These are phyloP conservation scores for Phytophthora pseudosyringae DNA, from an alignment of 352 stramenopile species.

Conservation along the genomic window DNA sequence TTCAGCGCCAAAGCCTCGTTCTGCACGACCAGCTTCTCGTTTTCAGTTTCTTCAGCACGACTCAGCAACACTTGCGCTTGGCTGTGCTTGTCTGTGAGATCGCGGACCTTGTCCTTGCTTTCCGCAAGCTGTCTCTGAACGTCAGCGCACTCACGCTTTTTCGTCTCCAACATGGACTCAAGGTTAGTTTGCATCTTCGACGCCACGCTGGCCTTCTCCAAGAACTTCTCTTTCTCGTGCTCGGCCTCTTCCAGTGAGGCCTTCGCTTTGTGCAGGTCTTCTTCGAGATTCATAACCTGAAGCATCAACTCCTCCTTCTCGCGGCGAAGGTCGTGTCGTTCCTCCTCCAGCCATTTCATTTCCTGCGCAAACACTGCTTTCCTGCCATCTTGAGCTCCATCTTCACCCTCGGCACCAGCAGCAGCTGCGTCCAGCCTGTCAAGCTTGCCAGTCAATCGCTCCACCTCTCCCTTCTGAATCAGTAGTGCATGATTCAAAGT, in stretches of 20 bases:
- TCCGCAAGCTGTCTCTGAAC: constrained; percentile 50
- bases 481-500: constrained; percentile 61
- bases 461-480: constrained; percentile 62
- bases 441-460: constrained; percentile 51
- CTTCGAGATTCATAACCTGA: constrained; percentile 65
- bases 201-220: constrained; percentile 41
- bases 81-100: constrained; percentile 45
- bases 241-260: constrained; percentile 40
- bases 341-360: constrained; percentile 79
- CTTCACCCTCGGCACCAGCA: constrained; percentile 4
- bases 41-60: constrained; percentile 65
- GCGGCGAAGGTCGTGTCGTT: constrained; percentile 58
- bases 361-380: constrained; percentile 61
- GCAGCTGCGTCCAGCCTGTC: constrained; percentile 33
- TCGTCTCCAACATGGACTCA: constrained; percentile 55
- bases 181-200: constrained; percentile 50
- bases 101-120: constrained; percentile 56
- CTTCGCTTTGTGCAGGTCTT: constrained; percentile 57
- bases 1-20: constrained; percentile 65
- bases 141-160: constrained; percentile 56
- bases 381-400: constrained; percentile 20
- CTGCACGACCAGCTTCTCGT: constrained; percentile 69
- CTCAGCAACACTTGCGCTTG: constrained; percentile 47
- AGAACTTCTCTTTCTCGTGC: constrained; percentile 58
- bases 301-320: constrained; percentile 64